These are phyloP conservation scores for Phytophthora citrophthora DNA, from an alignment of 352 stramenopile species.

Conservation along the genomic window DNA sequence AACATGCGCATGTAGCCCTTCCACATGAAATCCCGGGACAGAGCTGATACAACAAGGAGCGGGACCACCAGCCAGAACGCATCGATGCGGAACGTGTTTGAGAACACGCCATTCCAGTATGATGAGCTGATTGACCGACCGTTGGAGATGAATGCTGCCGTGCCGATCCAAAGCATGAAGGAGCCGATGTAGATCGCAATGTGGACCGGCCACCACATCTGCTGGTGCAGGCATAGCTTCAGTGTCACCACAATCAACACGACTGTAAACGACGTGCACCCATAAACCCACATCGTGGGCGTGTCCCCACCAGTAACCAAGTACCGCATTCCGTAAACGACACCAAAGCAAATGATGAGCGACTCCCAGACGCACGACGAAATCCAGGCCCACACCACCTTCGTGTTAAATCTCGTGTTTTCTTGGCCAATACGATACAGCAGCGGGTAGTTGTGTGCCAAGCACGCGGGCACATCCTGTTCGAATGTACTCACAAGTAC, in stretches of 20 bases:
- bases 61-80: slow-evolving; percentile 84
- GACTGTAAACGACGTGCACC: slow-evolving; percentile 93
- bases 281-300: slow-evolving; percentile 94
- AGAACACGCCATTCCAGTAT: slow-evolving; percentile 88
- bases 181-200: slow-evolving; percentile 73
- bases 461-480: slow-evolving; percentile 79
- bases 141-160: slow-evolving; percentile 73
- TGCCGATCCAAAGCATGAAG: slow-evolving; percentile 76
- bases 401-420: slow-evolving; percentile 88
- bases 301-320: slow-evolving; percentile 86
- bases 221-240: slow-evolving; percentile 91
- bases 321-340: slow-evolving; percentile 84
- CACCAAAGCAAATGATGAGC: slow-evolving; percentile 84
- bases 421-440: slow-evolving; percentile 87
- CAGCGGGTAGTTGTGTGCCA: slow-evolving; percentile 74
- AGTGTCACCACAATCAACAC: slow-evolving; percentile 95
- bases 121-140: slow-evolving; percentile 75
- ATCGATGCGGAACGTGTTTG: slow-evolving; percentile 65
- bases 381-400: slow-evolving; percentile 86
- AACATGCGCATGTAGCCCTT: slow-evolving; percentile 88
- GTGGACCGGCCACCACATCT: slow-evolving; percentile 86
- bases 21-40: slow-evolving; percentile 83
- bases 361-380: slow-evolving; percentile 85
- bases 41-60: slow-evolving; percentile 68
- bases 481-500: slow-evolving; percentile 86